Conservation (phyloP, 148 eudicot genomes). For the Cornus controversa region DNA sequence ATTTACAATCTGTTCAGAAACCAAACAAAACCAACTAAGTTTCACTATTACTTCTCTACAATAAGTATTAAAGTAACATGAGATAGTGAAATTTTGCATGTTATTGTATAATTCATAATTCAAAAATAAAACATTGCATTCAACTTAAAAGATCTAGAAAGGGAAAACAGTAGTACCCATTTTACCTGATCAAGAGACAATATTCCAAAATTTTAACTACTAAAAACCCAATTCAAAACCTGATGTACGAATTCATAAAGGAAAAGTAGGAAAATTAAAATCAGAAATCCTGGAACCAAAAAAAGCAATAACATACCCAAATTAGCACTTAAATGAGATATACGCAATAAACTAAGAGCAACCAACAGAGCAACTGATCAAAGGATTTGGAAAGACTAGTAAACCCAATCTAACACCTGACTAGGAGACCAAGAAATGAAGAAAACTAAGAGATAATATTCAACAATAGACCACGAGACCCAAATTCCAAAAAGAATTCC, state of each 20-base stretch:
- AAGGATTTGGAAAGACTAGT: background rate
- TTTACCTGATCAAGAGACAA: background rate
- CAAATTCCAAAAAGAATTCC: background rate
- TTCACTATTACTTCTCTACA: constrained; percentile 2
- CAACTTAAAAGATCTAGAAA: background rate
- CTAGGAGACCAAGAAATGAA: background rate
- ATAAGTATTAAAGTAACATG: background rate
- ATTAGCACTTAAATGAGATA: too few species aligned
- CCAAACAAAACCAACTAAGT: constrained; percentile 13
- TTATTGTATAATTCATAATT: background rate
- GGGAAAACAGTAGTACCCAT: background rate
- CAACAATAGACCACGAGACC: background rate
- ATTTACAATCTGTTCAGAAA: constrained; percentile 59
- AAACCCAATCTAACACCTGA: background rate
- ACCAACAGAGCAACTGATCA: too few species aligned
- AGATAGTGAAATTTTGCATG: background rate
- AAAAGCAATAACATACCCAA: too few species aligned
- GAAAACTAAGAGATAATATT: background rate
- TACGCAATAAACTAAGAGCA: too few species aligned
- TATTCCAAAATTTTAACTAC: background rate
- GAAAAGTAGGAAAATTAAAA: background rate
- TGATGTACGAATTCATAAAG: background rate
- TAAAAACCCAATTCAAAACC: background rate
- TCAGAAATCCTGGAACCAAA: too few species aligned
- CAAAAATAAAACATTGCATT: background rate